These are phyloP conservation scores for Ampelocalamus luodianensis DNA, from an alignment of 176 grass and related monocot genomes.

Conservation along the genomic window DNA sequence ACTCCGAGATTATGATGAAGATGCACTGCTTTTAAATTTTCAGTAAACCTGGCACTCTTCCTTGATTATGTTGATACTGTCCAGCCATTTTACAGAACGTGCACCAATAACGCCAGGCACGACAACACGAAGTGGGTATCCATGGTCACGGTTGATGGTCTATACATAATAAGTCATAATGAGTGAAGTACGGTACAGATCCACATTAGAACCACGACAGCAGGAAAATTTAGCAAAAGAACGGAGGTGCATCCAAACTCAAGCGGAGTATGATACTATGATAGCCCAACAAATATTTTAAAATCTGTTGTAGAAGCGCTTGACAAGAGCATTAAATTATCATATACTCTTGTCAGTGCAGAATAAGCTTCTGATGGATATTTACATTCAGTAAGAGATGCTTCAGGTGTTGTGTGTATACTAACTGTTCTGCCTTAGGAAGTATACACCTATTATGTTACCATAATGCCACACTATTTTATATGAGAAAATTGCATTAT, in stretches of 20 bases:
- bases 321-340: background rate
- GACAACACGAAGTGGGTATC: conserved; percentile 77
- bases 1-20: conserved; percentile 25
- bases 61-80: conserved; percentile 72
- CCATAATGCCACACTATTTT: background rate
- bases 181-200: background rate
- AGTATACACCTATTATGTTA: background rate
- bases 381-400: conserved; percentile 13
- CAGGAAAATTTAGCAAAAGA: background rate
- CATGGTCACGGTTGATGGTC: conserved; percentile 83
- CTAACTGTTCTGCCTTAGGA: conserved; percentile 17
- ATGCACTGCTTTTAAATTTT: conserved; percentile 29
- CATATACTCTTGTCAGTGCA: background rate
- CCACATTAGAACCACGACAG: background rate
- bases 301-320: background rate
- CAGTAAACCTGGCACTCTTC: conserved; percentile 85
- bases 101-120: conserved; percentile 89
- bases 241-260: background rate
- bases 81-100: conserved; percentile 89
- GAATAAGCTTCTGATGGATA: background rate
- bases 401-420: conserved; percentile 1
- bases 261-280: background rate
- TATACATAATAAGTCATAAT: conserved; percentile 38
- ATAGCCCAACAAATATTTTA: background rate
- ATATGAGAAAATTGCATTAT: no score